A percentile compares a stretch with the other conserved stretches of the same genome.
Conservation (phyloP, 352 stramenopile genomes). For the Pythium insidiosum region DNA sequence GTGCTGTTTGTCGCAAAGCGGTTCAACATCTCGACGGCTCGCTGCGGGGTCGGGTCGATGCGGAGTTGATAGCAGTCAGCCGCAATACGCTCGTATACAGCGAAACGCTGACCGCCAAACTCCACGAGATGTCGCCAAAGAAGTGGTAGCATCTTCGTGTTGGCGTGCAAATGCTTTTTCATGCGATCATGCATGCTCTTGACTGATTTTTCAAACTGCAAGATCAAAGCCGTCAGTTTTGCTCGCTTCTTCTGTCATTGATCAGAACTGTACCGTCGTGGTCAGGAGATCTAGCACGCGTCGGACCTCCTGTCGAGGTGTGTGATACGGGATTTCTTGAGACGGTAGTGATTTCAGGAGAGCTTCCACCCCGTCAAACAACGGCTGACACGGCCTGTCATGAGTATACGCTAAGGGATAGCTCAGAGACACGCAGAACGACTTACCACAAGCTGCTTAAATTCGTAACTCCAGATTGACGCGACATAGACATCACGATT, state of each 20-base stretch:
- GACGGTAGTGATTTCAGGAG: slow-evolving; percentile 44
- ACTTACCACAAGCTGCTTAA: slow-evolving; percentile 54
- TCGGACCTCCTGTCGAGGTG: slow-evolving; percentile 45
- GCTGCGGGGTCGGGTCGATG: slow-evolving; percentile 35
- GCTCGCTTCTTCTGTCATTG: too few species aligned
- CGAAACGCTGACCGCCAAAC: slow-evolving; percentile 27
- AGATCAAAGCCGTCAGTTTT: not conserved
- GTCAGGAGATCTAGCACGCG: slow-evolving; percentile 33
- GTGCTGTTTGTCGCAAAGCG: slow-evolving; percentile 35
- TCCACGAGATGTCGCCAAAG: slow-evolving; percentile 48
- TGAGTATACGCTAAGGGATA: too few species aligned
- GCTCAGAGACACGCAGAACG: too few species aligned
- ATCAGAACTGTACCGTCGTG: slow-evolving; percentile 33
- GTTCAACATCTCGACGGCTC: slow-evolving; percentile 31
- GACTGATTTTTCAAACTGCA: slow-evolving; percentile 59
- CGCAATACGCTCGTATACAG: slow-evolving; percentile 38
- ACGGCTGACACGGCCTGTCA: too few species aligned
- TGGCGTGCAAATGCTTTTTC: slow-evolving; percentile 62
- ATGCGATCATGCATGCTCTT: slow-evolving; percentile 60
- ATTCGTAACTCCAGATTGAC: slow-evolving; percentile 65
- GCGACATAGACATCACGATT: slow-evolving; percentile 39
- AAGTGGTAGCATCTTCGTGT: slow-evolving; percentile 36
- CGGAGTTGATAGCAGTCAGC: slow-evolving; percentile 53
- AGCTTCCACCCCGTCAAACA: slow-evolving; percentile 45
- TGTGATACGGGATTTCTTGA: slow-evolving; percentile 63